phyloP scores from a whole-genome alignment of 306 rosid genomes.

The Corylus heterophylla region DNA sequence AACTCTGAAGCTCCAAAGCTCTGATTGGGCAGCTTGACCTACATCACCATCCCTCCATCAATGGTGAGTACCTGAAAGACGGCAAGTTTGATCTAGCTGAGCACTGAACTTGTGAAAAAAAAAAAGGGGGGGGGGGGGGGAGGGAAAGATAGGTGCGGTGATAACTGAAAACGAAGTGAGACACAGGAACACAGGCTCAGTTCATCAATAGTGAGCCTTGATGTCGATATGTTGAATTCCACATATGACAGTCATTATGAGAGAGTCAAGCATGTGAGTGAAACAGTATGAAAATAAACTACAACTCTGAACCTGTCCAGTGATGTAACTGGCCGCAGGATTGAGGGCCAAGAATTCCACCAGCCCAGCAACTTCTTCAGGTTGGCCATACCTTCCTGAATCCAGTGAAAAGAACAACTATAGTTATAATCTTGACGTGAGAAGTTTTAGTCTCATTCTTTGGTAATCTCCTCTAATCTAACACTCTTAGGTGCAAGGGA shows the following conservation, averaged over 20 bases:
- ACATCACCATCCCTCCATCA: slow-evolving; percentile 98
- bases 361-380: slow-evolving; percentile 97
- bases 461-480: slow-evolving; percentile 5
- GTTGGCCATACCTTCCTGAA: slow-evolving; percentile 92
- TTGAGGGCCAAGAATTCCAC: slow-evolving; percentile 92
- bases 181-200: neutral
- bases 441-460: slow-evolving; percentile 12
- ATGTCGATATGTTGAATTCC: slow-evolving; percentile 2
- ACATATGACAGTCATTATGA: neutral
- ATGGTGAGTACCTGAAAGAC: slow-evolving; percentile 77
- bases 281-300: neutral
- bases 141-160: neutral
- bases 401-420: slow-evolving; percentile 15
- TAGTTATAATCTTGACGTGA: slow-evolving; percentile 12
- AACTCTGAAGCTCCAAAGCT: slow-evolving; percentile 11
- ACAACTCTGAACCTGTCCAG: slow-evolving; percentile 70
- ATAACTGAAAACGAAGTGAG: slow-evolving; percentile 1
- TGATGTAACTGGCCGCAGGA: slow-evolving; percentile 87
- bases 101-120: neutral
- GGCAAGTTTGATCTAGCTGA: slow-evolving; percentile 15
- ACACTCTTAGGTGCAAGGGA: neutral
- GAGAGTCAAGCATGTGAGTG: neutral
- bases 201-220: slow-evolving; percentile 3
- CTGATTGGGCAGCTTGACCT: slow-evolving; percentile 23
- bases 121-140: too few species aligned